Evolutionary conservation across 2,329 filamentous ascomycete species (phyloP), one percentile per base, ranked within the genome.

Genomic region (Xylaria sp.): DNA sequence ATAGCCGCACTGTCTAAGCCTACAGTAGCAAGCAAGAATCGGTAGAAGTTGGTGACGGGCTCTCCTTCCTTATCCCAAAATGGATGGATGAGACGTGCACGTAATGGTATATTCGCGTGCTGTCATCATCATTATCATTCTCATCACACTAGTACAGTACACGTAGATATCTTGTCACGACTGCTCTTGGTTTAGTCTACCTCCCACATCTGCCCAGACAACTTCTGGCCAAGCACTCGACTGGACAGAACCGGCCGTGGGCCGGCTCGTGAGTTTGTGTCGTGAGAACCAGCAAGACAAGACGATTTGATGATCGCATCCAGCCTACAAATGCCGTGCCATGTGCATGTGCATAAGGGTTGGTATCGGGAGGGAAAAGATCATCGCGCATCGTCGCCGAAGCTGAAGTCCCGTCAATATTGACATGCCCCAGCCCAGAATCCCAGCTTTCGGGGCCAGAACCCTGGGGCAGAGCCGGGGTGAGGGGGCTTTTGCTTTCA

Each of bases 381-480:
- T 64, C 56, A 23, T 51, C 61, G 41, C 23, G n/a, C 50, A 41
- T 48, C 41, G 46, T 61, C 44, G 25, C 56, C 57, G 41, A 51
- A 64, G 61, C 56, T 60, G 56, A 65, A 58, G 44, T 46, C 23
- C 55, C 31, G 55, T 55, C 52, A 55, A 56, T 56, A 56, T n/a
- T 56, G 51, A 54, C 18, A 31, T 28, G 41, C 41, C 50, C 50
- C 50, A 52, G 50, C 50, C 50, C 7, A 52, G n/a, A 25, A 57
- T 39, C 48, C 59, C 48, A 62, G 59, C 23, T 62, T 34, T 34
- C 28, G 28, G 15, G 55, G 37, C 39, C 39, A 41, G 20, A 31
- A 56, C 6, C 20, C 52, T 31, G 31, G 31, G 56, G 28, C 7
- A 37, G 52, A 20, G 18, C 28, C 18, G 12, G 55, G 59, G 48